Evolutionary conservation across 2,329 filamentous ascomycete genomes (phyloP), one percentile per base, ranked within the genome.

Genomic region (Cladosporium colombiae): DNA sequence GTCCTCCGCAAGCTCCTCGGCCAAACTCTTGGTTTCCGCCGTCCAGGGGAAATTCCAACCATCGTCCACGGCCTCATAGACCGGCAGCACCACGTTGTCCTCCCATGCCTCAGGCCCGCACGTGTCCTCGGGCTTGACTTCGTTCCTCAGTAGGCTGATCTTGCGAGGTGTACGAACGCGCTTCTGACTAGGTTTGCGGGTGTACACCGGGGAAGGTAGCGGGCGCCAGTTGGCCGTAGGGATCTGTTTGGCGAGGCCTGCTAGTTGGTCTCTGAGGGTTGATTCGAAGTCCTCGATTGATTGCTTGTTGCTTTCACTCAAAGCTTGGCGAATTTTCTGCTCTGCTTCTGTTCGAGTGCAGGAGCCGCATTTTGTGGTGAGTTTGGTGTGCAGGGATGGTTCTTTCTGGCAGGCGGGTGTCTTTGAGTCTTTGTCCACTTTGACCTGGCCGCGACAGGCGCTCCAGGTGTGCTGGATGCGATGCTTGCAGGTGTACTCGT

Each of bases 121-220:
- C 1, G n/a, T n/a, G 18, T 61, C 46, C 18, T 62, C 59, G 31
- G 59, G 27, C 35, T 37, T 52, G 27, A 62, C n/a, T 27, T 63
- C 50, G n/a, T 31, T 10, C 2, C 35, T 27, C 13, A 63, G 37
- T 5, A 56, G 18, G 21, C 61, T 63, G 18, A 5, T 46, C 33
- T 10, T 63, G 35, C 61, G 59, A 7, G 5, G 25, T 16, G 61
- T 21, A 3, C 13, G 25, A 14, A 37, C 21, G 14, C 56, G 61
- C 50, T 46, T 56, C 31, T 44, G 33, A 29, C 61, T 56, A 63
- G 59, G 59, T 62, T 44, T 56, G 61, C 61, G 61, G 35, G 25
- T 5, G 35, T 56, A 56, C 21, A 37, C 31, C 5, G 61, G 50
- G n/a, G 61, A 35, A 2, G 18, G 14, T 1, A 52, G 25, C 0